Base-by-base conservation (phyloP, 495 filamentous ascomycete species). In the Penicillium lividum region DNA sequence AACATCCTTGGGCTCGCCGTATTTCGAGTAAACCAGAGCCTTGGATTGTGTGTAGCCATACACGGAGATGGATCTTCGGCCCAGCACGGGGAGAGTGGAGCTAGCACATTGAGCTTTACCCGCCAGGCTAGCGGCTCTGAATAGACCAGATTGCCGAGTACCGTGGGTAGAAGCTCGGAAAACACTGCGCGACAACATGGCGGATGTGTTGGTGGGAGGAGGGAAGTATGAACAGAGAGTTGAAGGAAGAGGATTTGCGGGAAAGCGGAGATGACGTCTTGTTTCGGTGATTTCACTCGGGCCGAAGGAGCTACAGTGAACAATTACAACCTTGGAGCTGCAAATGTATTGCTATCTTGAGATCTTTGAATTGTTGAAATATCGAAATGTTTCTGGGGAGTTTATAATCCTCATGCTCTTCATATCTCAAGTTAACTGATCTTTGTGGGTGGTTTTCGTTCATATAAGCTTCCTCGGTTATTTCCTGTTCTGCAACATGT, bases 11-110 rank as follows among this genome's bases (percentile, higher is more conserved):
- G 94, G 94, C 64, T 93, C 89, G 70, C 95, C 94, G 69, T 93
- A 88, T 65, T 87, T 81, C 47, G 85, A 84, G 71, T 95, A 97
- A 5, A 92, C 84, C 50, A 99, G 85, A 0, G 92, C 84, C 79
- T 96, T 95, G 56, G 95, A 87, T 75, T 98, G 94, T n/a, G 89
- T 93, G 76, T 98, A 98, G 60, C 95, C 95, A 70, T 96, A 98
- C 22, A 89, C 82, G n/a, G 89, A 89, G 56, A 89, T 81, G 61
- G 64, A 71, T 58, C 74, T 66, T 46, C 66, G 66, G 43, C 65
- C 64, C 10, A 58, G 57, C 15, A 59, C 10, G 47, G 52, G 43
- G 27, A 47, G 15, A 44, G 40, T 31, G 51, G 55, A 52, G 27
- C 48, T 59, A 29, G 43, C 45, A 36, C 49, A 61, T 55, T 58